Evolutionary conservation across 2,329 filamentous ascomycete species (phyloP), one percentile per base, ranked within the genome.

Genomic region (Ampelomyces quisqualis): DNA sequence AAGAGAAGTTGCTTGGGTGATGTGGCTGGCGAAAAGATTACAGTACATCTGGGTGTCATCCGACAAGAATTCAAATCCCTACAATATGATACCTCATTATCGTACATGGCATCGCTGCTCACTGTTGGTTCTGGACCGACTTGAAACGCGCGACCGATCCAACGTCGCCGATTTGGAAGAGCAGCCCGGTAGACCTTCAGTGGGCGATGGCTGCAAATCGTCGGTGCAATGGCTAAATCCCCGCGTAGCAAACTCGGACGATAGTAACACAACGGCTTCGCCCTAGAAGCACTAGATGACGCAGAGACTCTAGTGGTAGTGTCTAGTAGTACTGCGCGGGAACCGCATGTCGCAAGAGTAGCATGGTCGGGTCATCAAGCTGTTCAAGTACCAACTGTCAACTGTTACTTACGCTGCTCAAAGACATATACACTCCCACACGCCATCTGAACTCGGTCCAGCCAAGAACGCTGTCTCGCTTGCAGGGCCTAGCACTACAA

Each of bases 331-430:
- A n/a, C n/a, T n/a, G n/a, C n/a, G n/a, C n/a, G n/a, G n/a, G n/a
- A n/a, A n/a, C n/a, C n/a, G n/a, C n/a, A n/a, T n/a, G n/a, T n/a
- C n/a, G n/a, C n/a, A n/a, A n/a, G n/a, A n/a, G n/a, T n/a, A n/a
- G n/a, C n/a, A n/a, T n/a, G n/a, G n/a, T n/a, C n/a, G n/a, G n/a
- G n/a, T n/a, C n/a, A n/a, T n/a, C n/a, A 31, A 17, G 23, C 5
- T 33, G 7, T 8, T 47, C 42, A 43, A 45, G 39, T 45, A 57
- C 55, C 51, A 55, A 55, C 55, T 53, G 51, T 53, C 45, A 18
- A 33, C 17, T 26, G 15, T 20, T 19, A 11, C 34, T 8, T 14
- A 31, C 24, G 22, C 31, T 17, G 26, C 29, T 13, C 8, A 32
- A 24, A 30, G 17, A 21, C 18, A 21, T 20, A 18, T 28, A 27